These are phyloP conservation scores for Diospyros lotus DNA, from an alignment of 148 eudicot genomes.

Conservation along the genomic window DNA sequence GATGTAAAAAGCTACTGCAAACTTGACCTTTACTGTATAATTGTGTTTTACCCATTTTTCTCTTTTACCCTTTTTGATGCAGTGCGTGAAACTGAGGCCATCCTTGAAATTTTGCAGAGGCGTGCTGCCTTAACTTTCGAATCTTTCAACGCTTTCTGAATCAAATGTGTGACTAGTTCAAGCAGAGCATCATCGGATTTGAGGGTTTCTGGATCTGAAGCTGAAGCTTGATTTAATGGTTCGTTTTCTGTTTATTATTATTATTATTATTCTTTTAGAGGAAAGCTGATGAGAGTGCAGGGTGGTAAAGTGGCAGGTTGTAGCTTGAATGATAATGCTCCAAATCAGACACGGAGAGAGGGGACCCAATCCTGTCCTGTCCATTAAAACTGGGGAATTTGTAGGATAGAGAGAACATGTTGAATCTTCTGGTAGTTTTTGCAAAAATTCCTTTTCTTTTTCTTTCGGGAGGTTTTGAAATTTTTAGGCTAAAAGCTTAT, in stretches of 20 bases:
- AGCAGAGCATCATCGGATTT: conserved; percentile 33
- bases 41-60: neutral
- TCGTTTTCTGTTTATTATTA: conserved; percentile 7
- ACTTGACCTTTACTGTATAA: neutral
- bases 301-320: conserved; percentile 1
- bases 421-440: too few relatives aligned
- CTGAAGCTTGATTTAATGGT: conserved; percentile 25
- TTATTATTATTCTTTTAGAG: conserved; percentile 22
- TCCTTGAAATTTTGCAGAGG: conserved; percentile 38
- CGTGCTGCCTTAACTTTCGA: conserved; percentile 20
- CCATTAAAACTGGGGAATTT: conserved; percentile 13
- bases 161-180: conserved; percentile 30
- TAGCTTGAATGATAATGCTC: conserved; percentile 22
- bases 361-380: conserved; percentile 23
- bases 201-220: conserved; percentile 28
- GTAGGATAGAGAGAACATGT: neutral
- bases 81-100: conserved; percentile 49
- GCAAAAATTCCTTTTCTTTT: too few relatives aligned
- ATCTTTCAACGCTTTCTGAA: conserved; percentile 27
- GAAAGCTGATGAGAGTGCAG: conserved; percentile 15
- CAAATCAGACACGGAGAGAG: conserved; percentile 28
- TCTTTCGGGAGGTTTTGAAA: conserved; percentile 14
- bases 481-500: conserved; percentile 20
- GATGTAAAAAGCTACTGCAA: neutral
- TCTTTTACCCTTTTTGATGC: conserved; percentile 10